A percentile compares a stretch with the other conserved stretches of the same genome.
Evolutionary conservation across 768 basidiomycete genomes (phyloP).

Genomic region (Russula vinacea): DNA sequence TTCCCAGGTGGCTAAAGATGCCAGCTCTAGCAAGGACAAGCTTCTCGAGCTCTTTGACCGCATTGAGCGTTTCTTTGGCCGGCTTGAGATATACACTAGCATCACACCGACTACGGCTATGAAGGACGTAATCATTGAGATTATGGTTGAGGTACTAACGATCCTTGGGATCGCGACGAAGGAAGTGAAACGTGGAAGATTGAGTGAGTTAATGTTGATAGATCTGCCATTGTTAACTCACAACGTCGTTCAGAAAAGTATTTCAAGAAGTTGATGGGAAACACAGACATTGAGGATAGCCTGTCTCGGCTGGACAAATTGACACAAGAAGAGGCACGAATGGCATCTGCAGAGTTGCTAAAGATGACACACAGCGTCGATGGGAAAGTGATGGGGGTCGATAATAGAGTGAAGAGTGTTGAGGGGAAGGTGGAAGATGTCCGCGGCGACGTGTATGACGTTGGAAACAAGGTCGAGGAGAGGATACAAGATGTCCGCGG

Average conservation of each 20-base stretch:
- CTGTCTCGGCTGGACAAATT: neutral
- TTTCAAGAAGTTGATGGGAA: neutral
- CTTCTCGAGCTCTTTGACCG: no score
- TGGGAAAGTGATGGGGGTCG: neutral
- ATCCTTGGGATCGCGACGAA: neutral
- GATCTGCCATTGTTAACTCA: neutral
- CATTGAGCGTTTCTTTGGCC: no score
- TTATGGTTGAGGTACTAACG: neutral
- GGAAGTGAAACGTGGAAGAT: neutral
- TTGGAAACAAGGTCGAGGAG: neutral
- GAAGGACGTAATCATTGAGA: no score
- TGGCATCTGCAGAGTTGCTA: neutral
- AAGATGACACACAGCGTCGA: neutral
- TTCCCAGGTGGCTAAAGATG: neutral
- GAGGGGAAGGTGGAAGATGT: neutral
- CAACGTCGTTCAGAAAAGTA: neutral
- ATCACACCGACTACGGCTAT: no score
- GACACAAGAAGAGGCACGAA: neutral
- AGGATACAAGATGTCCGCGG: neutral
- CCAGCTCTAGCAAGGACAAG: no score
- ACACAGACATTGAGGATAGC: neutral
- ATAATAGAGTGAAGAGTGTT: neutral
- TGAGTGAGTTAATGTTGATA: neutral
- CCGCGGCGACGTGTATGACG: neutral
- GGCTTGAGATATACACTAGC: neutral